Percentiles rank a stretch among this genome's conserved stretches.
Conservation (phyloP, 768 basidiomycete species). For the Amanita fuliginea region DNA sequence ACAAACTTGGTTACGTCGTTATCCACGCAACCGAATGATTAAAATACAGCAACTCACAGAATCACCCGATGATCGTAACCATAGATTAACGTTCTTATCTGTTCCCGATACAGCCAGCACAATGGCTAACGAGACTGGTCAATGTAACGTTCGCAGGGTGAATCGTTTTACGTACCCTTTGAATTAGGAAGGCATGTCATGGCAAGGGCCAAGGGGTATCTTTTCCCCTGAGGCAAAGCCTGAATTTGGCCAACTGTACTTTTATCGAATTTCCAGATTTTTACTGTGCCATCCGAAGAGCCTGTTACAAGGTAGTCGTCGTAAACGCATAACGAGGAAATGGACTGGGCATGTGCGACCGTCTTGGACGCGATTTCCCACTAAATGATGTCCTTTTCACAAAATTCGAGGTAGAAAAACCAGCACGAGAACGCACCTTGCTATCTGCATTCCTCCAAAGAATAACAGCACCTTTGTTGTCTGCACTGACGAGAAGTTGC, state of each 20-base stretch:
- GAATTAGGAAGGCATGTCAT: conserved; percentile 55
- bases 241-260: conserved; percentile 33
- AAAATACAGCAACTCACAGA: conserved; percentile 23
- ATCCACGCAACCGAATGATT: not conserved
- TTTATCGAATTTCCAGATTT: conserved; percentile 50
- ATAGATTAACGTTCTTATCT: conserved; percentile 69
- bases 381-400: conserved; percentile 25
- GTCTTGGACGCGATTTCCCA: conserved; percentile 38
- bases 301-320: conserved; percentile 55
- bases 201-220: conserved; percentile 66
- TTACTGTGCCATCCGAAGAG: conserved; percentile 72
- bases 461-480: conserved; percentile 59
- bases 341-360: conserved; percentile 56
- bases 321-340: conserved; percentile 54
- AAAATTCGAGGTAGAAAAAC: not conserved
- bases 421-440: conserved; percentile 19
- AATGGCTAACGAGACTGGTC: conserved; percentile 25
- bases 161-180: conserved; percentile 32
- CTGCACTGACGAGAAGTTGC: conserved; percentile 53
- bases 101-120: conserved; percentile 83
- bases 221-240: conserved; percentile 50
- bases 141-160: conserved; percentile 1
- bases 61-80: conserved; percentile 47
- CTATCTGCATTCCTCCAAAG: conserved; percentile 45
- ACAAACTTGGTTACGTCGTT: conserved; percentile 30